These are phyloP conservation scores for Neoboletus brunneissimus DNA, from an alignment of 768 basidiomycete species.

Conservation along the genomic window DNA sequence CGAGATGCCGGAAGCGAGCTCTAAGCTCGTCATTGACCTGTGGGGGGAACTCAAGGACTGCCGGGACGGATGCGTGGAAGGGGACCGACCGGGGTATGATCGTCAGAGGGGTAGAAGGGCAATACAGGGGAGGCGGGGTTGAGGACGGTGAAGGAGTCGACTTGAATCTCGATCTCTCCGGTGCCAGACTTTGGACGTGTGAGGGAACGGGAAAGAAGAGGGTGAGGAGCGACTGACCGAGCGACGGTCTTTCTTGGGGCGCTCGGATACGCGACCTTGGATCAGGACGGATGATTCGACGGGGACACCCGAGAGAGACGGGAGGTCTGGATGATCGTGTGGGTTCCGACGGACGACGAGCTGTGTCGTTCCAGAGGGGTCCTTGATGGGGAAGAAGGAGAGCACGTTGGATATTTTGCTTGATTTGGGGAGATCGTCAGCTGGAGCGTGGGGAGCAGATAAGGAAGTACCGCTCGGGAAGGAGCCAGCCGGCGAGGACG, in stretches of 20 bases:
- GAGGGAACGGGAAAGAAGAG: constrained; percentile 1
- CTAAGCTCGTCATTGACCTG: constrained; percentile 87
- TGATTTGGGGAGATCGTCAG: constrained; percentile 36
- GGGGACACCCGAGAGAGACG: constrained; percentile 58
- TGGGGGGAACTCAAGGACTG: background rate
- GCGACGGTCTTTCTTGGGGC: constrained; percentile 62
- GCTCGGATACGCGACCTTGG: constrained; percentile 64
- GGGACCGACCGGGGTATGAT: constrained; percentile 64
- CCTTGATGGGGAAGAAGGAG: constrained; percentile 86
- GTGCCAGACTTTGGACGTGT: constrained; percentile 46
- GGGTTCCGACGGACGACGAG: constrained; percentile 60
- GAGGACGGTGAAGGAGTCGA: constrained; percentile 66
- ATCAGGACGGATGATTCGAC: constrained; percentile 77
- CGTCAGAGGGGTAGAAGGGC: constrained; percentile 85
- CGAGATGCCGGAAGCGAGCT: constrained; percentile 82
- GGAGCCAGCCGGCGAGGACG: constrained; percentile 78
- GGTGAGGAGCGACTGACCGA: constrained; percentile 42
- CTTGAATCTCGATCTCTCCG: constrained; percentile 79
- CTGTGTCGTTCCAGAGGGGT: constrained; percentile 74
- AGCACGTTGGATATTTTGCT: constrained; percentile 68
- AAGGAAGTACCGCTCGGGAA: constrained; percentile 67
- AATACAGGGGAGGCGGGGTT: constrained; percentile 71
- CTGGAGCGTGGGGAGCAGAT: constrained; percentile 26
- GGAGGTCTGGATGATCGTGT: constrained; percentile 24
- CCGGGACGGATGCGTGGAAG: background rate